Conservation (phyloP, 495 filamentous ascomycete species). For the Penicillium manginii region DNA sequence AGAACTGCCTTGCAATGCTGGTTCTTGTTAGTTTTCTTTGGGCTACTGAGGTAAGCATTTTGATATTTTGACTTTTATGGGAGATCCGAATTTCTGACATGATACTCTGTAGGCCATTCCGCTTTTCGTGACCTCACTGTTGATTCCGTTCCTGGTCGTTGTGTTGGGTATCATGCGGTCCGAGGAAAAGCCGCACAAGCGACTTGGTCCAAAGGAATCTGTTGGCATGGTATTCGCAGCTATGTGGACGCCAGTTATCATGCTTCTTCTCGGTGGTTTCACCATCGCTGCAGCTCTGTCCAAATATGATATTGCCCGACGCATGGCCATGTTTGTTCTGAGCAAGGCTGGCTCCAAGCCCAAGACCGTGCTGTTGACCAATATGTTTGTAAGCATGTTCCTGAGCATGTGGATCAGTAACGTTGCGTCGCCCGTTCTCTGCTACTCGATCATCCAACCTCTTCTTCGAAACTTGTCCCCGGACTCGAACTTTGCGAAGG, state of each 20-base stretch:
- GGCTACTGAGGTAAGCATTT: slow-evolving; percentile 84
- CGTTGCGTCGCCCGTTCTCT: slow-evolving; percentile 96
- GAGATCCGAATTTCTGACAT: slow-evolving; percentile 8
- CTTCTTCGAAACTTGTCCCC: slow-evolving; percentile 89
- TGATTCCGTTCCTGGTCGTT: slow-evolving; percentile 93
- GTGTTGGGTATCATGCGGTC: slow-evolving; percentile 81
- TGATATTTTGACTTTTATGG: slow-evolving; percentile 1
- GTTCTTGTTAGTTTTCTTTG: slow-evolving; percentile 93
- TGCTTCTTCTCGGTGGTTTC: slow-evolving; percentile 96
- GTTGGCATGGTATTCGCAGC: slow-evolving; percentile 82
- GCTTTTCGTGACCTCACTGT: slow-evolving; percentile 92
- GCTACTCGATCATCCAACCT: slow-evolving; percentile 89
- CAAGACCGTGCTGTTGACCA: slow-evolving; percentile 83
- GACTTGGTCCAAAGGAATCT: slow-evolving; percentile 74
- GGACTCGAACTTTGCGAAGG: slow-evolving; percentile 90
- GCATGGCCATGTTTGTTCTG: slow-evolving; percentile 95
- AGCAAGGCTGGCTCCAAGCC: slow-evolving; percentile 94
- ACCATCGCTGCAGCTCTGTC: slow-evolving; percentile 93
- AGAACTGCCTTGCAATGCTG: slow-evolving; percentile 93
- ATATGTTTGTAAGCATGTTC: slow-evolving; percentile 98
- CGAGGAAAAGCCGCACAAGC: slow-evolving; percentile 67
- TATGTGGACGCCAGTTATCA: slow-evolving; percentile 99
- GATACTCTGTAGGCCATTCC: slow-evolving; percentile 75
- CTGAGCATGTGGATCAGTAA: slow-evolving; percentile 99
- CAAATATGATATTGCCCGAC: slow-evolving; percentile 96